Percentiles rank a stretch among this genome's conserved stretches.
Evolutionary conservation across 202 grass and related monocot species (phyloP).

Genomic region (Hordeum pubiflorum): DNA sequence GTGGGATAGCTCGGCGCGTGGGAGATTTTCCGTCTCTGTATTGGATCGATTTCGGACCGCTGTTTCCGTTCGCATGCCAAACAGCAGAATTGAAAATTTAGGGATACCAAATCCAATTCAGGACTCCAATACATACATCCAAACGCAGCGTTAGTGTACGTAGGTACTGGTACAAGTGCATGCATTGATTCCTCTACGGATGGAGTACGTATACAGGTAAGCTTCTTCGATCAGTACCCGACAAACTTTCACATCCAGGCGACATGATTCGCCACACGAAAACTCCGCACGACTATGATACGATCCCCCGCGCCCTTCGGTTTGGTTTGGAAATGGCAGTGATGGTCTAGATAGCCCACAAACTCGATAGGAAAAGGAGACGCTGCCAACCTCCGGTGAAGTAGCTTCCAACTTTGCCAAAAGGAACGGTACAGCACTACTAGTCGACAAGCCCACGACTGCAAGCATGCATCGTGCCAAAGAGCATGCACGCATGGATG

Average conservation of each 20-base stretch:
- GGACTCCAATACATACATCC: no score
- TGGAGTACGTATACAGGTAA: no score
- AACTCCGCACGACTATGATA: not conserved
- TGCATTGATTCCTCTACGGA: no score
- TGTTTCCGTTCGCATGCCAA: no score
- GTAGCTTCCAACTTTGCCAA: conserved; percentile 29
- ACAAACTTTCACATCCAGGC: conserved; percentile 2
- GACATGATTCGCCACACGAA: conserved; percentile 9
- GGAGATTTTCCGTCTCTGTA: no score
- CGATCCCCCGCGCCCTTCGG: not conserved
- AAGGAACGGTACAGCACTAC: not conserved
- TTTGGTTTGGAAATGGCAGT: conserved; percentile 32
- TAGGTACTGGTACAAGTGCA: not conserved
- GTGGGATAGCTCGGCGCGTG: no score
- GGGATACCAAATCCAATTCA: no score
- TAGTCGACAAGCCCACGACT: not conserved
- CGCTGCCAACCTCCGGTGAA: conserved; percentile 28
- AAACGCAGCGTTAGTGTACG: not conserved
- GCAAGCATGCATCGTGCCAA: not conserved
- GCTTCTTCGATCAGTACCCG: conserved; percentile 18
- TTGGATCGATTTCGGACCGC: no score
- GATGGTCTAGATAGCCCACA: not conserved
- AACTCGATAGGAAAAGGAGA: conserved; percentile 29
- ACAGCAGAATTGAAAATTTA: no score
- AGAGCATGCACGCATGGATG: not conserved